Base-by-base conservation (phyloP, 2,329 filamentous ascomycete species). In the Calonectria leucothoes region DNA sequence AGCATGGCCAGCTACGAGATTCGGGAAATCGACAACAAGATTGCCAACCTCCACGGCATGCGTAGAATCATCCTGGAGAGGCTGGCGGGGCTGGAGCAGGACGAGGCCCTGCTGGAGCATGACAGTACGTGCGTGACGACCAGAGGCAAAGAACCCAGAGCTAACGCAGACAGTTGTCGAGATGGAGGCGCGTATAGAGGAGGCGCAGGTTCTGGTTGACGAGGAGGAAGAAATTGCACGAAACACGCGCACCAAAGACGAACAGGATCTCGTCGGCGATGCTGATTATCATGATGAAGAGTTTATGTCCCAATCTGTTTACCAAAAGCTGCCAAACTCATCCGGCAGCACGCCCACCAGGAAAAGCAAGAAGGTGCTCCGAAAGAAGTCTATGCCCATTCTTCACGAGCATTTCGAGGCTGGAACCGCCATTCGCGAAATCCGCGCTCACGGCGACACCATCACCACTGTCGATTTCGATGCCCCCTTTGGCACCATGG, bases 241-340 rank as follows among this genome's bases (percentile, higher is more conserved):
- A 76, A 86, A 88, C 67, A 88, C 88, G 3, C 86, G 88, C 3
- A 87, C 87, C 20, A 88, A 88, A 74, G 87, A 89, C 17, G 90
- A 91, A 66, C 87, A 89, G 57, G 90, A 91, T 74, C 82, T 89
- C 10, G 87, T 87, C 29, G 86, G 87, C 42, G 89, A 88, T 75
- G 85, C 87, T 72, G 87, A 88, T 65, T 87, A 89, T 42, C 85
- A 88, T 49, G 84, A 85, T 37, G 76, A 82, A 29, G 89, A 88
- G 1, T 99, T 98, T 87, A 98, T 98, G 97, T 98, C 97, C 4
- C 95, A 98, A 84, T 98, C 96, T 15, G 95, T 99, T 78, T 99
- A 98, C 83, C 94, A 97, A 78, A 98, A 98, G 85, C 87, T 99
- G 11, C 95, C 96, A 1, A 85, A 86, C 12, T 87, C 90, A 12